Evolutionary conservation across 169 alveolate genomes (phyloP).

Genomic region (Plasmodium gonderi): DNA sequence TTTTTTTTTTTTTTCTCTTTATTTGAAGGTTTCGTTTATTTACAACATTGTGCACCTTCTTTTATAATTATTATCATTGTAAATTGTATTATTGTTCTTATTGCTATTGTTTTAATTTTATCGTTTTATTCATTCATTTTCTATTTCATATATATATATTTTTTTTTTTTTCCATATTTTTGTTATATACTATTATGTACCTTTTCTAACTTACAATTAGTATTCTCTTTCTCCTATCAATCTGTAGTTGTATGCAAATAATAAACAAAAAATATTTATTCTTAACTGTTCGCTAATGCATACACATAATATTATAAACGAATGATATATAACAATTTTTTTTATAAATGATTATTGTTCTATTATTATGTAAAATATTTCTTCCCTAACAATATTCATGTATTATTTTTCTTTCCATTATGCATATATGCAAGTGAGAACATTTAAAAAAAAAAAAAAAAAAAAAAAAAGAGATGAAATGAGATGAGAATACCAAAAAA

Average conservation of each 20-base stretch:
- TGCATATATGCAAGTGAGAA: not conserved
- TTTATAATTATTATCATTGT: not conserved
- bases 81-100: not conserved
- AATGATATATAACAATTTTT: not conserved
- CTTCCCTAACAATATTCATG: not conserved
- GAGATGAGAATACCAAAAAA: too few relatives aligned
- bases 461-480: too few relatives aligned
- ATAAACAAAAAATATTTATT: not conserved
- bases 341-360: not conserved
- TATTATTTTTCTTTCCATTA: not conserved
- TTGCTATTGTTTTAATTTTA: not conserved
- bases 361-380: not conserved
- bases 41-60: not conserved
- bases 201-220: not conserved
- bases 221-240: not conserved
- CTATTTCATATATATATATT: not conserved
- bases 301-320: not conserved
- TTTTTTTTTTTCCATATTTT: not conserved
- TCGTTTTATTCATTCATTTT: not conserved
- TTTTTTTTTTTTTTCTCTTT: not conserved
- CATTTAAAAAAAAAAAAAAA: too few relatives aligned
- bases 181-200: not conserved
- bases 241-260: not conserved
- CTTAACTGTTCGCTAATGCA: not conserved
- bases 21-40: not conserved